Conservation (phyloP, 1,284 basidiomycete genomes). For the Cryptococcus depauperatus region DNA sequence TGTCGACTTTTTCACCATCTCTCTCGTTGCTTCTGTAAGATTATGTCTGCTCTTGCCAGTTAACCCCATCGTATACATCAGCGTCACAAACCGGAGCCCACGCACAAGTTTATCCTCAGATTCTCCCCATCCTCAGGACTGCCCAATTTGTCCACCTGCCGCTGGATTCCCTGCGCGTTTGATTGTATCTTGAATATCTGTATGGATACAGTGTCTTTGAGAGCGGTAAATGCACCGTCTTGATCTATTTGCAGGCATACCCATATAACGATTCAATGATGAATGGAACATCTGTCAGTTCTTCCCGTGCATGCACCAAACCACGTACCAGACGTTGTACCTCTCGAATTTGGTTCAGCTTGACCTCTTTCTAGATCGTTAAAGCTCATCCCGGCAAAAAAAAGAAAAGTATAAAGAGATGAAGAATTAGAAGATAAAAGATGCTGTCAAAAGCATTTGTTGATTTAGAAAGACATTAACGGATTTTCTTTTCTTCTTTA, state of each 20-base stretch:
- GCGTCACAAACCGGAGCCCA: too few relatives aligned
- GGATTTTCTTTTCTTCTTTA: too few relatives aligned
- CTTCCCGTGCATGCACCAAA: not conserved
- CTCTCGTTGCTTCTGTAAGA: slow-evolving; percentile 84
- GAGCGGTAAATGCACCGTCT: slow-evolving; percentile 54
- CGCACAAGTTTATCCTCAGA: slow-evolving; percentile 51
- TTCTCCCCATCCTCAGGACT: slow-evolving; percentile 62
- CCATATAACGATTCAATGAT: slow-evolving; percentile 14
- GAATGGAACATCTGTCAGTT: slow-evolving; percentile 2
- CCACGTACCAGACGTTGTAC: slow-evolving; percentile 22
- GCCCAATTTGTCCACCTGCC: slow-evolving; percentile 84
- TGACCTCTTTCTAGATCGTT: slow-evolving; percentile 48
- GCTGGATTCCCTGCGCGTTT: slow-evolving; percentile 90
- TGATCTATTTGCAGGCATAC: slow-evolving; percentile 19
- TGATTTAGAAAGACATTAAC: too few relatives aligned
- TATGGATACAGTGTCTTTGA: slow-evolving; percentile 80
- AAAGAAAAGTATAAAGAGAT: slow-evolving; percentile 1
- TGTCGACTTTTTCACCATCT: slow-evolving; percentile 87
- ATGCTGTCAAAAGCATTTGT: slow-evolving; percentile 7
- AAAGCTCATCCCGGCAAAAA: slow-evolving; percentile 44
- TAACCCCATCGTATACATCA: not conserved
- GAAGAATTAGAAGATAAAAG: not conserved
- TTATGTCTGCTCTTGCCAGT: slow-evolving; percentile 50
- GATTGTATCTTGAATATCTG: slow-evolving; percentile 99
- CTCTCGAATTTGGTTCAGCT: slow-evolving; percentile 28